These are phyloP conservation scores for Grammothele lineata DNA, from an alignment of 768 basidiomycete genomes.

Conservation along the genomic window DNA sequence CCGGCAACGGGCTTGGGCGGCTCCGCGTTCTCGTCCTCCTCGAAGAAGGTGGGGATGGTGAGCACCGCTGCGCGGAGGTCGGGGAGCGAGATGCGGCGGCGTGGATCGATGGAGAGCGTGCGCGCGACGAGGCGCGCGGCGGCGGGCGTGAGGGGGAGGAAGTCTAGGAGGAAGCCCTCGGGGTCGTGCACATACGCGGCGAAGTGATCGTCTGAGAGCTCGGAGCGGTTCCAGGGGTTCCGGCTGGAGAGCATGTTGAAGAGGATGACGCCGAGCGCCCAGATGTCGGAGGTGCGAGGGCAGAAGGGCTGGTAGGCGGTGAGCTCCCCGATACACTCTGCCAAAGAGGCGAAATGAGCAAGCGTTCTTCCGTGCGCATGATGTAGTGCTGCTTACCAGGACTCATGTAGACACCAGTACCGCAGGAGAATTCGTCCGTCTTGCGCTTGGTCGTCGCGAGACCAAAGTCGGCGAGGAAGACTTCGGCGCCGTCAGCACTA, in stretches of 20 bases:
- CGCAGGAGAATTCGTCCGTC: slow-evolving; percentile 3
- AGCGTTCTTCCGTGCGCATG: neutral
- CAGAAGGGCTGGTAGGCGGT: slow-evolving; percentile 13
- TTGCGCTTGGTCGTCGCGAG: slow-evolving; percentile 20
- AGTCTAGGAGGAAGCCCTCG: slow-evolving; percentile 59
- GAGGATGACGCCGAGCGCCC: slow-evolving; percentile 38
- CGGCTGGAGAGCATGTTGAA: slow-evolving; percentile 45
- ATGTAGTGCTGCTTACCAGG: slow-evolving; percentile 8
- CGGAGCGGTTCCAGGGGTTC: slow-evolving; percentile 46
- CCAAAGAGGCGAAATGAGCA: neutral
- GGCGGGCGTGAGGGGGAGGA: slow-evolving; percentile 67
- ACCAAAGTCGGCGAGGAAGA: slow-evolving; percentile 49
- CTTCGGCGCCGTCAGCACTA: slow-evolving; percentile 32
- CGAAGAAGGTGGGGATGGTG: neutral
- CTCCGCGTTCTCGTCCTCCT: too few relatives aligned
- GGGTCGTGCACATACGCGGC: slow-evolving; percentile 55
- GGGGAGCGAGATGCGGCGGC: neutral
- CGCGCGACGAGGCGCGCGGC: slow-evolving; percentile 46
- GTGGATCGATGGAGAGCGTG: slow-evolving; percentile 22
- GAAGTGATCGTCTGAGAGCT: slow-evolving; percentile 47
- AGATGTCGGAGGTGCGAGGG: slow-evolving; percentile 28
- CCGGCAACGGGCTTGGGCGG: too few relatives aligned
- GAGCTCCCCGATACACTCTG: slow-evolving; percentile 16
- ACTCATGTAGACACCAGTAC: slow-evolving; percentile 16
- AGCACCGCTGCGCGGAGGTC: neutral